Base-by-base conservation (phyloP, 345 rosid species). In the Euclidium syriacum region DNA sequence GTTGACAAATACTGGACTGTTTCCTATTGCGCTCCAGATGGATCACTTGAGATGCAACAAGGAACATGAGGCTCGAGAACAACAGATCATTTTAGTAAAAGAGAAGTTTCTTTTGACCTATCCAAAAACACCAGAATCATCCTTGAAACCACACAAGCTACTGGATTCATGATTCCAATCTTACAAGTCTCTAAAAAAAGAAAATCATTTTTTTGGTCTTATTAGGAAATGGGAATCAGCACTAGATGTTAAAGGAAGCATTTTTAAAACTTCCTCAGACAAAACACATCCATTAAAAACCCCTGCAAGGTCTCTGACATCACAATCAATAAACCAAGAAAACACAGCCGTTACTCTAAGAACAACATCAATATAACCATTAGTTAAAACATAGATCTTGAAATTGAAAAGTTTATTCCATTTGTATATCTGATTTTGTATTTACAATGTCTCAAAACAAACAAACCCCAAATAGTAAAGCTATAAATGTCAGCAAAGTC, bases 401-500 rank as follows among this genome's bases (percentile, higher is more conserved):
- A n/a, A n/a, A 11, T 10, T 9, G 15, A 10, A 24, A 22, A 39
- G 0, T 27, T 19, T 20, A 65, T 11, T 65, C 10, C 29, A 12
- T 66, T 39, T 6, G 51, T 58, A 58, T 48, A 36, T 58, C 11
- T 29, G 29, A 38, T 55, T 18, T 9, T 41, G 10, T 34, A 14
- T 34, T 23, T 68, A 68, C 67, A 68, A 4, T 5, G 9, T 42
- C 22, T 43, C 55, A 50, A 10, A 19, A 14, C 44, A 23, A 58
- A 57, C n/a, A 42, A 17, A 4, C n/a, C n/a, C n/a, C n/a, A 11
- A 18, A 58, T 50, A 22, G 24, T 4, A 48, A 49, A 67, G 39
- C 47, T 70, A 34, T 43, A 36, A 40, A 54, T 36, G 64, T 63
- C 64, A 35, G 36, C 40, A 69, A 14, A 44, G 26, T 81, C 75